Conservation (phyloP, 257 asterid species). For the Solanum lycopersicoides region DNA sequence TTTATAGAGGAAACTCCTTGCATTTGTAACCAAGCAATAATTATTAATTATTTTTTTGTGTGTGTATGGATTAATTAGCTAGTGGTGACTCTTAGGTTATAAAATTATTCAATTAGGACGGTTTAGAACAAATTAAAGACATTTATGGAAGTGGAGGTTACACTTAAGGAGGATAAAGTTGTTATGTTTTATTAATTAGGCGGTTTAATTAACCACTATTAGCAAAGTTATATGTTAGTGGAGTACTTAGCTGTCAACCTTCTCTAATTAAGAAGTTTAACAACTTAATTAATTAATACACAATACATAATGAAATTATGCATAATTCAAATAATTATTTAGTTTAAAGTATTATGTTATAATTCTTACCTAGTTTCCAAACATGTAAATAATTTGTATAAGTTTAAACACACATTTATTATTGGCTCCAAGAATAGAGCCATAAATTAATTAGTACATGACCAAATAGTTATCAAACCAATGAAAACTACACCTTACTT, state of each 20-base stretch:
- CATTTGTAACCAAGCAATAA: background rate
- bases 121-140: background rate
- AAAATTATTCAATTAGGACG: background rate
- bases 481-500: background rate
- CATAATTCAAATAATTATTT: background rate
- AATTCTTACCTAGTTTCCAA: background rate
- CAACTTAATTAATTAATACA: background rate
- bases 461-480: background rate
- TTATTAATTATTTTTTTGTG: background rate
- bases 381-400: background rate
- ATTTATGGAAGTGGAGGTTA: background rate
- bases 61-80: background rate
- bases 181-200: conserved; percentile 4
- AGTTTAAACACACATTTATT: background rate
- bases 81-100: background rate
- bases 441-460: background rate
- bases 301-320: background rate
- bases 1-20: conserved; percentile 20
- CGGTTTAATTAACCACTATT: conserved; percentile 12
- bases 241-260: conserved; percentile 16
- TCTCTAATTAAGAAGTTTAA: background rate
- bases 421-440: background rate
- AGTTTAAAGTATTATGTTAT: background rate
- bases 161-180: conserved; percentile 12
- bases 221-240: conserved; percentile 6